Evolutionary conservation across 2,329 filamentous ascomycete species (phyloP).

Genomic region (Claviceps paspali): DNA sequence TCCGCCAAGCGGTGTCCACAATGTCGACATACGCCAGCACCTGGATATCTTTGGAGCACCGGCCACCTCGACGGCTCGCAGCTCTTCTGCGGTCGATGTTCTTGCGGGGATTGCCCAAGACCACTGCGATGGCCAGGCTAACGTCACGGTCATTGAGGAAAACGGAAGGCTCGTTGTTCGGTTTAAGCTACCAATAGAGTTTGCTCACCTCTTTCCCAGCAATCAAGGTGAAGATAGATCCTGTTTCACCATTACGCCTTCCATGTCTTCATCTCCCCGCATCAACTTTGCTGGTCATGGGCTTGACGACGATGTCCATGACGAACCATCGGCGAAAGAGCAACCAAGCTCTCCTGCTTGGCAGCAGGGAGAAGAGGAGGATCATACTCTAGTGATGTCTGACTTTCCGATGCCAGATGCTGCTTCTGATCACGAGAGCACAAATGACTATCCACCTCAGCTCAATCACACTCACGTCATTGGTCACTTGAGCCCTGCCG

Average conservation of each 20-base stretch:
- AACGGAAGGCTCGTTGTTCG: conserved; percentile 19
- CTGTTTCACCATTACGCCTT: conserved; percentile 11
- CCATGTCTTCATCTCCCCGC: conserved; percentile 12
- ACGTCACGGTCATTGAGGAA: conserved; percentile 15
- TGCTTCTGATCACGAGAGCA: background rate
- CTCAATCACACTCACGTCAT: background rate
- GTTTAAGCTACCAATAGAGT: conserved; percentile 22
- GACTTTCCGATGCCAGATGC: background rate
- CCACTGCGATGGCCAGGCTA: conserved; percentile 15
- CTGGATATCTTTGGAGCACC: conserved; percentile 20
- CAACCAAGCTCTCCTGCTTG: background rate
- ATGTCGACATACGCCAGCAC: conserved; percentile 20
- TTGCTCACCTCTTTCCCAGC: conserved; percentile 15
- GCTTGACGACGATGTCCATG: background rate
- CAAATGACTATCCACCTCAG: background rate
- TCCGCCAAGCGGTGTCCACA: conserved; percentile 13
- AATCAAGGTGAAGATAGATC: conserved; percentile 16
- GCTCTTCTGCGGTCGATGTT: conserved; percentile 9
- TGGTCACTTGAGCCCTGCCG: background rate
- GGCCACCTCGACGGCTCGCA: conserved; percentile 4
- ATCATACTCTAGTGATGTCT: conserved; percentile 2
- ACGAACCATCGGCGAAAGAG: background rate
- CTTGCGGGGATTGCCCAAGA: conserved; percentile 15
- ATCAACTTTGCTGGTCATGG: conserved; percentile 7
- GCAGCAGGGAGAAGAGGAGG: background rate